Base-by-base conservation (phyloP, 2,329 filamentous ascomycete genomes). In the Fusarium goolgardi region DNA sequence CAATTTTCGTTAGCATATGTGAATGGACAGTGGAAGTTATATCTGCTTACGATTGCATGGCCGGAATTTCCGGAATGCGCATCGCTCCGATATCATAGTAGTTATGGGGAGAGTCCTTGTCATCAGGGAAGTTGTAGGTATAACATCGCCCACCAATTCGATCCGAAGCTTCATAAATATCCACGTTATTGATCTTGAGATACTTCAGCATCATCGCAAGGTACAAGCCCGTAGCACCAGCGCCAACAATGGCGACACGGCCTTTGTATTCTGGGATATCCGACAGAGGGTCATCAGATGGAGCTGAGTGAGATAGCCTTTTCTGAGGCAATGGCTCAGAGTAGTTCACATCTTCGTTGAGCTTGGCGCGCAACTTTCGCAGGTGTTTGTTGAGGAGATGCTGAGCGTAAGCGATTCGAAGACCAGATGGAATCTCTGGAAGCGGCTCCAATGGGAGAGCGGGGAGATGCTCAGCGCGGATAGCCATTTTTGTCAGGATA, bases 71-170 rank as follows among this genome's bases (percentile, higher is more conserved):
- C 0, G 66, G 66, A 1, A 69, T 69, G 3, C 66, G 65, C 65
- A 69, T 69, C 0, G 61, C 65, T 1, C 65, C 67, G 6, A 69
- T 55, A 3, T 69, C 66, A 6, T 69, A 69, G 15, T 69, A 69
- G 15, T 69, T 63, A 5, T 68, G 61, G 2, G 60, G 50, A 9
- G 50, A 63, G 6, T 55, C 32, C 1, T 35, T 27, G 7, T 63
- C 55, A 2, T 66, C n/a, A 0, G 49, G 34, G 31, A 69, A 69
- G 0, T n/a, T 12, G 18, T 66, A 57, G 0, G 67, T 69, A 1
- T 51, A 69, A 0, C 41, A 47, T 1, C 65, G 46, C 0, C 65
- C 65, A 4, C 67, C 65, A 1, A 69, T 49, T 8, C 65, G n/a
- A 2, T 55, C 35, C 0, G 61, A 69, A 2, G 66, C 66, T 15